Evolutionary conservation across 2,329 filamentous ascomycete species (phyloP).

Genomic region (Fusarium sp.): DNA sequence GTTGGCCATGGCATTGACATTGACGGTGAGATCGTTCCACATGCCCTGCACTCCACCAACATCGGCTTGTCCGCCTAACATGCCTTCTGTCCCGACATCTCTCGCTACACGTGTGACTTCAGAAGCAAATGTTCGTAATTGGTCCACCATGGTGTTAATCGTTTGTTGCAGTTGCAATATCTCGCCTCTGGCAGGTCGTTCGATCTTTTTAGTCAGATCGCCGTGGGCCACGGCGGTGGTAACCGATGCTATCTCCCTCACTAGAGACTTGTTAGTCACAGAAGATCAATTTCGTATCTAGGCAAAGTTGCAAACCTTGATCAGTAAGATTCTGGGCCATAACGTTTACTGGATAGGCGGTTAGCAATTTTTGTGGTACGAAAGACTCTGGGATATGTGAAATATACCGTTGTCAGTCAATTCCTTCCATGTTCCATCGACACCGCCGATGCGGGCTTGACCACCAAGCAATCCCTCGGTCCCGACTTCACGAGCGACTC

Average conservation of each 20-base stretch:
- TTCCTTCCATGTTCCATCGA: slow-evolving; percentile 98
- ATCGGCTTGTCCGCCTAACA: slow-evolving; percentile 81
- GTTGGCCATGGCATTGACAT: slow-evolving; percentile 88
- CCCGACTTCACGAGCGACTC: slow-evolving; percentile 92
- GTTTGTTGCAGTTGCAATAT: slow-evolving; percentile 85
- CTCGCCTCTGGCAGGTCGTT: slow-evolving; percentile 80
- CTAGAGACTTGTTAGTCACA: slow-evolving; percentile 48
- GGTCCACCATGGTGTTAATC: slow-evolving; percentile 90
- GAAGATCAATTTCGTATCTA: background rate
- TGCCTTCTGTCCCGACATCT: slow-evolving; percentile 85
- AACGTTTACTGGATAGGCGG: slow-evolving; percentile 69
- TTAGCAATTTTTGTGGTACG: slow-evolving; percentile 14
- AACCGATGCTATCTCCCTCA: slow-evolving; percentile 84
- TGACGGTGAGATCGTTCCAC: slow-evolving; percentile 88
- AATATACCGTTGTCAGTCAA: slow-evolving; percentile 80
- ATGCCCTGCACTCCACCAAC: slow-evolving; percentile 86
- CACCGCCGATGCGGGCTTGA: slow-evolving; percentile 90
- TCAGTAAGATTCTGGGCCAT: slow-evolving; percentile 86
- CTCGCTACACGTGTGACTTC: slow-evolving; percentile 84
- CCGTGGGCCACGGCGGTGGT: slow-evolving; percentile 85
- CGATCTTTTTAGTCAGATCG: slow-evolving; percentile 85
- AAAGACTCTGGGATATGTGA: background rate
- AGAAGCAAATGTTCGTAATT: slow-evolving; percentile 82
- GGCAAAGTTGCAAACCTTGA: slow-evolving; percentile 59
- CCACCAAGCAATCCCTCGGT: slow-evolving; percentile 94